Conservation (phyloP, 345 rosid genomes). For the Euclidium syriacum region DNA sequence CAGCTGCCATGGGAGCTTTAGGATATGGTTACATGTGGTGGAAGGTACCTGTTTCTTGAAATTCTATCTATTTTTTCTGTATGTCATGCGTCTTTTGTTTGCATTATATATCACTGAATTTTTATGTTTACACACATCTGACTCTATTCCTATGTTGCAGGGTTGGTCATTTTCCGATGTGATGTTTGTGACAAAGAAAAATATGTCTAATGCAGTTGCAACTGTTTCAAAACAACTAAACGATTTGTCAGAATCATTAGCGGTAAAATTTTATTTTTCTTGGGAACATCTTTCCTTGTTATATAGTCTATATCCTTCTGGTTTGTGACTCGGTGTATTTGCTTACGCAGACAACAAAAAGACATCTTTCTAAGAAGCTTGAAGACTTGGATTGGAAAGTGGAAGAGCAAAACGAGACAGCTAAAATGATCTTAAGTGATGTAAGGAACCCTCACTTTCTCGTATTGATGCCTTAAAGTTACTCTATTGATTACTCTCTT, state of each 20-base stretch:
- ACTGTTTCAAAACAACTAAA: slow-evolving; percentile 77
- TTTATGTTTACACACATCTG: not conserved
- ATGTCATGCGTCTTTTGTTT: not conserved
- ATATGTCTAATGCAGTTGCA: slow-evolving; percentile 78
- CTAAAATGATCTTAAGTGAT: slow-evolving; percentile 58
- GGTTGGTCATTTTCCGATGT: slow-evolving; percentile 87
- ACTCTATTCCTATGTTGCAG: slow-evolving; percentile 37
- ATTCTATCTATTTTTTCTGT: not conserved
- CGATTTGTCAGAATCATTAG: slow-evolving; percentile 64
- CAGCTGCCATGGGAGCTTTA: slow-evolving; percentile 93
- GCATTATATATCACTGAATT: slow-evolving; percentile 3
- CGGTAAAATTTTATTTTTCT: slow-evolving; percentile 32
- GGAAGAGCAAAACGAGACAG: slow-evolving; percentile 70
- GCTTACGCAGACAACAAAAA: slow-evolving; percentile 67
- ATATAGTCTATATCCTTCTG: not conserved
- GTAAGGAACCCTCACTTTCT: slow-evolving; percentile 30
- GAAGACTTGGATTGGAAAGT: slow-evolving; percentile 81
- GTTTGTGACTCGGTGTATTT: slow-evolving; percentile 6
- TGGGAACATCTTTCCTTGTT: not conserved
- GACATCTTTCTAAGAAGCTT: slow-evolving; percentile 70
- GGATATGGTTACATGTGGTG: slow-evolving; percentile 96
- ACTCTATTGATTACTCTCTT: not conserved
- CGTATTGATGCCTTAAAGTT: slow-evolving; percentile 2
- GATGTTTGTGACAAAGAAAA: slow-evolving; percentile 87
- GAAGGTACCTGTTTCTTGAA: slow-evolving; percentile 46